Percentiles rank a stretch among this genome's conserved stretches.
Conservation (phyloP, 805 yeast genomes). For the Kodamaea jinghongensis region DNA sequence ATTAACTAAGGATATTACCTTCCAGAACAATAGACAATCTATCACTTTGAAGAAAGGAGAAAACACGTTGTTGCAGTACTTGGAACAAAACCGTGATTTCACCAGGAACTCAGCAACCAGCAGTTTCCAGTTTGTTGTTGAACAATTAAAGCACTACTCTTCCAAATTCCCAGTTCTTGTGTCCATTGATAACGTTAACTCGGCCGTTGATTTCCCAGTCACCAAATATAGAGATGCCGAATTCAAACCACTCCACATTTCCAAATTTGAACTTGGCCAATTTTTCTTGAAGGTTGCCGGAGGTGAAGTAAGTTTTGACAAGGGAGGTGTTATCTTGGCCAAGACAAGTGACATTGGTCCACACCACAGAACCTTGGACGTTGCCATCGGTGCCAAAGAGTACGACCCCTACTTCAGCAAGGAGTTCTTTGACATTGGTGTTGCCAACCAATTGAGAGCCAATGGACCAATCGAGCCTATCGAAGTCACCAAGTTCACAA, state of each 20-base stretch:
- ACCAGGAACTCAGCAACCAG: conserved; percentile 37
- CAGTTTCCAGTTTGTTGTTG: conserved; percentile 52
- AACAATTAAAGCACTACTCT: conserved; percentile 53
- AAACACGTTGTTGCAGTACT: conserved; percentile 25
- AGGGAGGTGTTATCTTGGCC: conserved; percentile 66
- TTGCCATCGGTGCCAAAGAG: conserved; percentile 51
- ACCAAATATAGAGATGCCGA: conserved; percentile 61
- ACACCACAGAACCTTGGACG: conserved; percentile 48
- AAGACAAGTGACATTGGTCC: conserved; percentile 55
- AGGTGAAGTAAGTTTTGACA: conserved; percentile 50
- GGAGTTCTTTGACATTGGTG: conserved; percentile 49
- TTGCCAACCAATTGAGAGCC: conserved; percentile 47
- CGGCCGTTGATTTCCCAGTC: conserved; percentile 50
- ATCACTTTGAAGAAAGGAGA: conserved; percentile 31
- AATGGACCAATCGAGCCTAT: conserved; percentile 33
- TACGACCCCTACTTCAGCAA: conserved; percentile 56
- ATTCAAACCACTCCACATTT: conserved; percentile 54
- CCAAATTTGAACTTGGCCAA: conserved; percentile 62
- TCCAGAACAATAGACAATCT: conserved; percentile 31
- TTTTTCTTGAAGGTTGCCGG: conserved; percentile 51
- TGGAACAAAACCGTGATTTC: conserved; percentile 33
- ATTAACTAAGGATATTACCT: conserved; percentile 33
- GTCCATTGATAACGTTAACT: conserved; percentile 73
- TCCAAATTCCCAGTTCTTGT: conserved; percentile 54
- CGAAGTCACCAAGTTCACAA: conserved; percentile 26